Evolutionary conservation across 1,139 yeast genomes (phyloP).

Genomic region (Kazachstania sp.): DNA sequence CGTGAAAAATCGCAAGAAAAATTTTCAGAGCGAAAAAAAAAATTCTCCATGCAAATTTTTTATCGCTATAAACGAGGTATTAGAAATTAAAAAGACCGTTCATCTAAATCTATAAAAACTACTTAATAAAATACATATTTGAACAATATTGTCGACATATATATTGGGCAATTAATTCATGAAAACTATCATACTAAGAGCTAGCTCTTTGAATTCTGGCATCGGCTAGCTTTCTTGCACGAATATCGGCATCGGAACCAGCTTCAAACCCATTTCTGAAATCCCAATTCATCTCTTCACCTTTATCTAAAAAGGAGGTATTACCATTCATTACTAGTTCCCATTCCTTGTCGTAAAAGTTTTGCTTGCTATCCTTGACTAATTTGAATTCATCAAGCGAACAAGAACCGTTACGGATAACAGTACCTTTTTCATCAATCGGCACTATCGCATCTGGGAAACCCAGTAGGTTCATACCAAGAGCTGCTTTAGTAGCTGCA

Average conservation of each 20-base stretch:
- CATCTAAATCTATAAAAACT: neutral
- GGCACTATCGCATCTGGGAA: conserved; percentile 40
- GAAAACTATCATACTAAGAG: neutral
- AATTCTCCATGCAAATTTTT: neutral
- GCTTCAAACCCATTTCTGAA: conserved; percentile 59
- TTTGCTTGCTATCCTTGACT: conserved; percentile 33
- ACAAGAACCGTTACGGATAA: conserved; percentile 47
- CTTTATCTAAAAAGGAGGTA: conserved; percentile 53
- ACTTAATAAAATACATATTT: neutral
- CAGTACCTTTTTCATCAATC: conserved; percentile 42
- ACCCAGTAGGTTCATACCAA: conserved; percentile 61
- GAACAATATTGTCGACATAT: too few species aligned
- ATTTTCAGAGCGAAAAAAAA: neutral
- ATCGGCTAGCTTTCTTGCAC: conserved; percentile 35
- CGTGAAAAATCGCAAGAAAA: conserved; percentile 1
- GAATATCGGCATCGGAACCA: conserved; percentile 68
- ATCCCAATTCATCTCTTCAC: conserved; percentile 93
- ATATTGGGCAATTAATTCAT: too few species aligned
- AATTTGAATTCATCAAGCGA: conserved; percentile 50
- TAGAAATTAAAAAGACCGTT: neutral
- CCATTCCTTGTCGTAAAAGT: conserved; percentile 38
- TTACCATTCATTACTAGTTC: conserved; percentile 54
- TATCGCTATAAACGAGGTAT: neutral
- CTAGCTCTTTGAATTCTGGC: conserved; percentile 9
- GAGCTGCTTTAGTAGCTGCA: conserved; percentile 77